Evolutionary conservation across 257 asterid species (phyloP).

Genomic region (Solanum sitiens): DNA sequence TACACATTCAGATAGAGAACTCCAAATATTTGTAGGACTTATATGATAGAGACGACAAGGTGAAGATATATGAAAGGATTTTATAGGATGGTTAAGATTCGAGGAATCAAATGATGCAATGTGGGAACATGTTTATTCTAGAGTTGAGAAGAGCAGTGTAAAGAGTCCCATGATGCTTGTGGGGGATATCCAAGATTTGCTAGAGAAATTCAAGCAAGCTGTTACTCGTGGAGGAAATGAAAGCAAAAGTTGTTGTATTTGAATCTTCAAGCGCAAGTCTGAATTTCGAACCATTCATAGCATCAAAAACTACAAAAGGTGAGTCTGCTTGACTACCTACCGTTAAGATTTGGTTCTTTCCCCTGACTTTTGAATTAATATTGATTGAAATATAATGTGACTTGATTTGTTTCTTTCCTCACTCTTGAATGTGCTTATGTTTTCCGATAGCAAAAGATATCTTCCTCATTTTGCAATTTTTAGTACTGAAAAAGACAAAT

Average conservation of each 20-base stretch:
- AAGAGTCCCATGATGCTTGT: slow-evolving; percentile 25
- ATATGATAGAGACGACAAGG: background rate
- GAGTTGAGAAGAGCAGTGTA: slow-evolving; percentile 24
- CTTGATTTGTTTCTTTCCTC: background rate
- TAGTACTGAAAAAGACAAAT: background rate
- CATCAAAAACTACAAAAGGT: background rate
- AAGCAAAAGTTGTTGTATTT: slow-evolving; percentile 14
- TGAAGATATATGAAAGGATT: slow-evolving; percentile 65
- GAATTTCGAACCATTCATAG: background rate
- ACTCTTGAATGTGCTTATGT: background rate
- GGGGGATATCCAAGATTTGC: slow-evolving; percentile 61
- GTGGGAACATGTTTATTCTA: slow-evolving; percentile 89
- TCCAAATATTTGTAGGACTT: no score
- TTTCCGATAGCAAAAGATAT: background rate
- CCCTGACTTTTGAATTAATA: background rate
- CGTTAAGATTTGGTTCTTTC: background rate
- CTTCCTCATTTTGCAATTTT: background rate
- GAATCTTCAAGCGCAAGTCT: background rate
- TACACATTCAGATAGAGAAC: background rate
- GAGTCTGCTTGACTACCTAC: background rate
- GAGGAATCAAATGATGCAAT: slow-evolving; percentile 79
- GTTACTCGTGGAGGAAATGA: slow-evolving; percentile 2
- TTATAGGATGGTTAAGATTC: slow-evolving; percentile 75
- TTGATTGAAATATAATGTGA: background rate
- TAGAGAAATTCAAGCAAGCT: slow-evolving; percentile 80